Evolutionary conservation across 2,329 filamentous ascomycete genomes (phyloP).

Genomic region (Arthrobotrys pseudoclavata): DNA sequence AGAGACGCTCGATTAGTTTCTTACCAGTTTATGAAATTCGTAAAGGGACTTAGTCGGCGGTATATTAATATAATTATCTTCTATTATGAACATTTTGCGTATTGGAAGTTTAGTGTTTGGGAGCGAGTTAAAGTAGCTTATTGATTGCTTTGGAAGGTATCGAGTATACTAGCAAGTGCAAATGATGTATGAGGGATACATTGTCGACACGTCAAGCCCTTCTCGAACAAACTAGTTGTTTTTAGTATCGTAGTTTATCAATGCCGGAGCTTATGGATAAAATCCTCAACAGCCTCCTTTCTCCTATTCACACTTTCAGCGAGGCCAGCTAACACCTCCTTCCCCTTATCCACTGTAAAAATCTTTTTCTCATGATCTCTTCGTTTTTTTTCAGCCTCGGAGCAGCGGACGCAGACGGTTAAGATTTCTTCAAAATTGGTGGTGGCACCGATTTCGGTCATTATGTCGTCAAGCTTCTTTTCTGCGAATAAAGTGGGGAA

Average conservation of each 20-base stretch:
- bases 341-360: neutral
- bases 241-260: neutral
- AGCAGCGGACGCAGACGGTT: neutral
- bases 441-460: slow-evolving; percentile 21
- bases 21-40: slow-evolving; percentile 32
- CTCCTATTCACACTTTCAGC: neutral
- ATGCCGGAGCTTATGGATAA: neutral
- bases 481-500: slow-evolving; percentile 7
- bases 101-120: neutral
- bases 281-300: neutral
- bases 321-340: neutral
- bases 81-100: neutral
- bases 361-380: neutral
- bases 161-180: neutral
- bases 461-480: slow-evolving; percentile 4
- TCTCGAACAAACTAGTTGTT: neutral
- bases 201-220: neutral
- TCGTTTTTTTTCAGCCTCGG: neutral
- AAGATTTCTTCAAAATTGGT: slow-evolving; percentile 2
- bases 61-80: too few species aligned
- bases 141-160: too few species aligned
- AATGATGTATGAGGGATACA: neutral
- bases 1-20: slow-evolving; percentile 36
- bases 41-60: slow-evolving; percentile 10
- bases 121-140: too few species aligned